Base-by-base conservation (phyloP, 306 rosid species). In the Cyamopsis tetragonoloba region DNA sequence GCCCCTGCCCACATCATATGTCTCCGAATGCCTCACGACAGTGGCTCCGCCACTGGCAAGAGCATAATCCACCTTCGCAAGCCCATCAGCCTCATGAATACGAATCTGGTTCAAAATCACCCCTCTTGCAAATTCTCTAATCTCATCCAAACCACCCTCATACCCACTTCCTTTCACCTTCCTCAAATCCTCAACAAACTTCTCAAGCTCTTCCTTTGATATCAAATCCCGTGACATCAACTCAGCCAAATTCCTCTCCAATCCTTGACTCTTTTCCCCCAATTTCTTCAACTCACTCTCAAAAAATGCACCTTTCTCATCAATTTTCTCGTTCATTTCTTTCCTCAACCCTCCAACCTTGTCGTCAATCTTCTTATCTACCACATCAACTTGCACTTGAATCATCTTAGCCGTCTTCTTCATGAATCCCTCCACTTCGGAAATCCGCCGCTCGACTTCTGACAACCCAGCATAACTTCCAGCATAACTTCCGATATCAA, bases 81-180 rank as follows among this genome's bases (percentile, higher is more conserved):
- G 87, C 62, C 99, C 99, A 65, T 95, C 99, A 1, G 96, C 96
- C 3, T 89, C 89, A 50, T 95, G 97, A 72, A 79, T 95, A 80
- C 88, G 89, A 27, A 95, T 87, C 84, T 88, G 97, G 79, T 71
- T 85, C 83, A 75, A 79, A 44, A 91, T 78, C 76, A 83, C 67
- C 60, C 74, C 85, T 70, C 84, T 91, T 0, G 96, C 97, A 63
- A 77, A 83, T 0, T 84, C 87, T 72, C 87, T 86, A 47, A 95
- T 73, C 59, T 83, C 97, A 80, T 88, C 89, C 83, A 91, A 86
- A 8, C 51, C 81, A 74, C 68, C 81, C 7, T 75, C 87, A 61
- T 43, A 55, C 28, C 68, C 77, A 50, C 51, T 50, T 1, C 78
- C 79, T 77, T 76, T 84, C 12, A 47, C 80, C 61, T 32, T 71